Evolutionary conservation across 345 rosid species (phyloP), one percentile per base, ranked within the genome.

Genomic region (Salix brachista): DNA sequence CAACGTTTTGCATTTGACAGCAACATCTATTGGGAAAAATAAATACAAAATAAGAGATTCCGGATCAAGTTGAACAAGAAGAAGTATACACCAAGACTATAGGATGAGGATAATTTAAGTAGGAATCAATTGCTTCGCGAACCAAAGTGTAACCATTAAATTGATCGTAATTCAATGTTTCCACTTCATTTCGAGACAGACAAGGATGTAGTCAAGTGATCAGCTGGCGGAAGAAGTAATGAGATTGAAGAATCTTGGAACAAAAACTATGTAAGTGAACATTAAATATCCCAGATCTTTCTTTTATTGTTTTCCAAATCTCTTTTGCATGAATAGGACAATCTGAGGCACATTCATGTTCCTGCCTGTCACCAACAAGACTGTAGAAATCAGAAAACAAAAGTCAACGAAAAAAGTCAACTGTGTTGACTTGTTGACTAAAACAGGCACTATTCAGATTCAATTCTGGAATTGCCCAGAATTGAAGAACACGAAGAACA

Each of bases 1-100:
- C 84, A 50, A 71, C 87, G 81, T 80, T 87, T 93, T 46, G 86
- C 88, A 80, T 85, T 85, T 83, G 69, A 85, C 77, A 67, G 92
- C 84, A 44, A 90, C 91, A 60, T 73, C 97, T 91, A 77, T n/a
- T 52, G 34, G 62, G 79, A 66, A 81, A 64, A 69, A 8, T 4
- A 41, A 41, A 30, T 8, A 11, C 44, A 41, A 65, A 65, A 12
- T 65, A 13, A 32, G 9, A 28, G 21, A 69, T 69, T 42, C 52
- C 18, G 0, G 18, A 39, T 8, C 26, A 19, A 8, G 52, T n/a
- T 8, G 62, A 56, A 56, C 62, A 56, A 56, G 26, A 56, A 56
- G 62, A 34, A 34, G 37, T 34, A 34, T 34, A 34, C 37, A 0
- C 37, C 37, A 34, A 34, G 37, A 34, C 37, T 34, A 34, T 34